Evolutionary conservation across 257 asterid genomes (phyloP).

Genomic region (Solanum corneliomulleri): DNA sequence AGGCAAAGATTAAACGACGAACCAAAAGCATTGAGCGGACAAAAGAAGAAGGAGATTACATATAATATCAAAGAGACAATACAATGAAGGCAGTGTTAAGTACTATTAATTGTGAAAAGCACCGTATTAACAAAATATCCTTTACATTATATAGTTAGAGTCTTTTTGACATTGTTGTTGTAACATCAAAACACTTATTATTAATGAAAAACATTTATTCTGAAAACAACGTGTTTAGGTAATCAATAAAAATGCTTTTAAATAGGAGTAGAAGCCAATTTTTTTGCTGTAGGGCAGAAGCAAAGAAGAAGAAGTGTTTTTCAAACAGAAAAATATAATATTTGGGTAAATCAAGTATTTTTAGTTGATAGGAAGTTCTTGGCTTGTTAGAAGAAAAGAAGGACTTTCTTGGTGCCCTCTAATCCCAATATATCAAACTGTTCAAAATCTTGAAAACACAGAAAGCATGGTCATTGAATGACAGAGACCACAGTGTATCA

Average conservation of each 20-base stretch:
- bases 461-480: background rate
- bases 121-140: no score
- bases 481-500: slow-evolving; percentile 7
- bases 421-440: background rate
- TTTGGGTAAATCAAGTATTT: background rate
- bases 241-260: background rate
- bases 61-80: no score
- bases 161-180: background rate
- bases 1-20: no score
- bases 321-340: background rate
- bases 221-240: no score
- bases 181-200: background rate
- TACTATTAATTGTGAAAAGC: background rate
- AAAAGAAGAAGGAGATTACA: background rate
- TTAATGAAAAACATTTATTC: no score
- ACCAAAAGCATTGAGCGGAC: no score
- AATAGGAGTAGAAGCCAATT: background rate
- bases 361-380: background rate
- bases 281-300: background rate
- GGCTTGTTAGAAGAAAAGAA: background rate
- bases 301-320: no score
- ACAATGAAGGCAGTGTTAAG: background rate
- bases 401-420: background rate
- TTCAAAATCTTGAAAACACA: background rate
- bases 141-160: background rate